These are phyloP conservation scores for Lodderomyces orthopsilosis DNA, from an alignment of 1,139 yeast genomes.

Conservation along the genomic window DNA sequence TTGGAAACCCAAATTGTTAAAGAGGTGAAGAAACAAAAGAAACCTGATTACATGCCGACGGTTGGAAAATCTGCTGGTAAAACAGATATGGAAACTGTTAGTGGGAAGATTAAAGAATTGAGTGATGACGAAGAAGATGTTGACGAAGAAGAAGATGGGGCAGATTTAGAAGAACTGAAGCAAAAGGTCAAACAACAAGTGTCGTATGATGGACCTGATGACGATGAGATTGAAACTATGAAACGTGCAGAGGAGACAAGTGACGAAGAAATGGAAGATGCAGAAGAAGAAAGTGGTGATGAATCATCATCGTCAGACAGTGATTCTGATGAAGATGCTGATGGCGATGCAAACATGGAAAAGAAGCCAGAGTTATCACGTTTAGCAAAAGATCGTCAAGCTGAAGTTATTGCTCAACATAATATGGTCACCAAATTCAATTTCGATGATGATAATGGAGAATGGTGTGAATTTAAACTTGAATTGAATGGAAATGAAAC, in stretches of 20 bases:
- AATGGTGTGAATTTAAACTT: slow-evolving; percentile 89
- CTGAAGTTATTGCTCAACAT: slow-evolving; percentile 72
- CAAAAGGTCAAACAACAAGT: slow-evolving; percentile 69
- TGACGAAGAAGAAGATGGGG: slow-evolving; percentile 41
- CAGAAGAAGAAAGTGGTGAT: slow-evolving; percentile 37
- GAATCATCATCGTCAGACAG: slow-evolving; percentile 21
- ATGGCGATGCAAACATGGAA: slow-evolving; percentile 24
- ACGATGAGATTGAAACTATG: slow-evolving; percentile 86
- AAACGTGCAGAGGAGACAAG: slow-evolving; percentile 74
- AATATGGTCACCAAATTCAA: slow-evolving; percentile 73
- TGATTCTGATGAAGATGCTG: slow-evolving; percentile 21
- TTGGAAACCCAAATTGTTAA: slow-evolving; percentile 73
- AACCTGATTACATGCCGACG: slow-evolving; percentile 52
- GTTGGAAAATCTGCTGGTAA: slow-evolving; percentile 75
- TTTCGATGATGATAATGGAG: slow-evolving; percentile 85
- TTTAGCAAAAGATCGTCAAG: slow-evolving; percentile 79
- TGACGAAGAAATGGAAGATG: slow-evolving; percentile 55
- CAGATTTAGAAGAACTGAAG: slow-evolving; percentile 63
- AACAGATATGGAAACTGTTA: slow-evolving; percentile 38
- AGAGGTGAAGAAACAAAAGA: slow-evolving; percentile 82
- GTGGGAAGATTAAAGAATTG: slow-evolving; percentile 32
- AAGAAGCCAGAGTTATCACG: slow-evolving; percentile 37
- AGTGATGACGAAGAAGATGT: slow-evolving; percentile 50
- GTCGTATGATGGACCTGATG: slow-evolving; percentile 93
- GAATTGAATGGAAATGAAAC: slow-evolving; percentile 76